These are phyloP conservation scores for Annulohypoxylon nitens DNA, from an alignment of 495 filamentous ascomycete genomes.

Conservation along the genomic window DNA sequence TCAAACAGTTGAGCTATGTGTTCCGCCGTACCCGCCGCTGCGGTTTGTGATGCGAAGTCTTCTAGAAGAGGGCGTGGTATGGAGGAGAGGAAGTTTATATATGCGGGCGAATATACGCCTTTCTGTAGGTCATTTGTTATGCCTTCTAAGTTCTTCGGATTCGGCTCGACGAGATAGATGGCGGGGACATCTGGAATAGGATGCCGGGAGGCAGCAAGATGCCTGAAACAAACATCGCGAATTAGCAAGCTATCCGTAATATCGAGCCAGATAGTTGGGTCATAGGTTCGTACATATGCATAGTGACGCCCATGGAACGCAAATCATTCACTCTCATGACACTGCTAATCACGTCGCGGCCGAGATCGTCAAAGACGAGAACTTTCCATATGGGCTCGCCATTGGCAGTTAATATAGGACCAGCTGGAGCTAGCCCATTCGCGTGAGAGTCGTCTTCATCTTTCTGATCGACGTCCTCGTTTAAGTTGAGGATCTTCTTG, in stretches of 20 bases:
- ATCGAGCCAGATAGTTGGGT: neutral
- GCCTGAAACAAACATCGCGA: conserved; percentile 59
- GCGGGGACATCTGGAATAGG: conserved; percentile 97
- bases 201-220: conserved; percentile 84
- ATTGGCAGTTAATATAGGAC: conserved; percentile 86
- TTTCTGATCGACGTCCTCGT: conserved; percentile 72
- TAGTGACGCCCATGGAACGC: conserved; percentile 92
- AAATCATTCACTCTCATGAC: conserved; percentile 94
- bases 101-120: conserved; percentile 91
- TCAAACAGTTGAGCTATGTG: conserved; percentile 93
- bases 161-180: conserved; percentile 95
- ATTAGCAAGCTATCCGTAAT: conserved; percentile 20
- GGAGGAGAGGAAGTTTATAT: conserved; percentile 97
- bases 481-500: conserved; percentile 95
- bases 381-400: conserved; percentile 84
- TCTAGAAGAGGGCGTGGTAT: conserved; percentile 93
- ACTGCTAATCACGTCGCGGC: conserved; percentile 85
- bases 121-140: conserved; percentile 91
- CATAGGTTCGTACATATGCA: conserved; percentile 77
- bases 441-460: conserved; percentile 69
- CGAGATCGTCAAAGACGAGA: conserved; percentile 72
- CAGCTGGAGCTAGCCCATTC: conserved; percentile 75
- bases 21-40: conserved; percentile 83
- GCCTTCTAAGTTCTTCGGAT: conserved; percentile 77
- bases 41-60: conserved; percentile 93